phyloP scores from a whole-genome alignment of 805 yeast species.

The Metschnikowia peoriensis region DNA sequence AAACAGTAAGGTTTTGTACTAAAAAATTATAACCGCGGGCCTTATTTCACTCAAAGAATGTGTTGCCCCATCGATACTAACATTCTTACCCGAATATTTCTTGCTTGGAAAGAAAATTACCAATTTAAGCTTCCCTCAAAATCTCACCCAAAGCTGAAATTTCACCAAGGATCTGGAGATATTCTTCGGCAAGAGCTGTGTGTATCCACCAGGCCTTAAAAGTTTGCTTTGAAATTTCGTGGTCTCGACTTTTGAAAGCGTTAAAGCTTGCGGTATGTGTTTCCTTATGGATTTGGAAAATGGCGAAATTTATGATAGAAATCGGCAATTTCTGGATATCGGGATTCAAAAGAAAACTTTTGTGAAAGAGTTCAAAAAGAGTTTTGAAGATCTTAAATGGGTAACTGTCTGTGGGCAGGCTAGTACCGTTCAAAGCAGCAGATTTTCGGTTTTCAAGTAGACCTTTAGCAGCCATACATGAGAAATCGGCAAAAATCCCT shows the following conservation, averaged over 20 bases:
- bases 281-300: background rate
- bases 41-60: no score
- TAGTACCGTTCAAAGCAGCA: no score
- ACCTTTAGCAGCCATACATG: background rate
- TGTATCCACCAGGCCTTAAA: background rate
- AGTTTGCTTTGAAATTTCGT: background rate
- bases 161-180: background rate
- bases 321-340: background rate
- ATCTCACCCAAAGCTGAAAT: background rate
- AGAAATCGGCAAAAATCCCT: no score
- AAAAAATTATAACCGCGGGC: no score
- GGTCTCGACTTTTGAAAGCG: background rate
- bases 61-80: no score
- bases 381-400: background rate
- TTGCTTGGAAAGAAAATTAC: no score
- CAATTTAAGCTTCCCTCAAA: no score
- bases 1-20: no score
- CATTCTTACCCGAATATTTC: no score
- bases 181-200: background rate
- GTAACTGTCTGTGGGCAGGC: background rate
- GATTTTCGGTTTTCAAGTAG: background rate
- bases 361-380: background rate
- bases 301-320: background rate
- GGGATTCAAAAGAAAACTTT: background rate
- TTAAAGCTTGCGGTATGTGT: background rate